Evolutionary conservation across 116 monocot genomes (phyloP), one percentile per base, ranked within the genome.

Genomic region (Cymodocea nodosa): DNA sequence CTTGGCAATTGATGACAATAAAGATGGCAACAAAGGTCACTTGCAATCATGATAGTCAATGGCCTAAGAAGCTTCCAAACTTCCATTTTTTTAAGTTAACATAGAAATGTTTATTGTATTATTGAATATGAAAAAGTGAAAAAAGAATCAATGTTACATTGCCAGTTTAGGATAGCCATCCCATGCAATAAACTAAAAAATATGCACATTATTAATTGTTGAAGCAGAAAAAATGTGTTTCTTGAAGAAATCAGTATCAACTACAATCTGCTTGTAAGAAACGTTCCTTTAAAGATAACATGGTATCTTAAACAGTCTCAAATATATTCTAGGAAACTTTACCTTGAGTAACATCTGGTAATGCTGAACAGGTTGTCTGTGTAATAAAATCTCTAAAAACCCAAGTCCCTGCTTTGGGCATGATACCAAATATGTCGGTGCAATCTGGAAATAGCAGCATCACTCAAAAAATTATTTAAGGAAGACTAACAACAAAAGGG

Each of bases 391-490:
- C 69, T 97, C 91, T 60, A 97, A 69, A 44, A 97, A 82, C 23
- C 86, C 85, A 64, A 85, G 74, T 64, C 97, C 97, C 79, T 97
- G 91, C 57, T 80, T 97, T 56, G 77, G 88, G 71, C 97, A 97
- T 51, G 91, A 87, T 68, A 76, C 87, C 51, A 91, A 78, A 80
- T 97, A 97, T 8, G 91, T 80, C 4, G 97, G 97, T 67, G 91
- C 97, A 81, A 97, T 86, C 97, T 97, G 81, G 61, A 67, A 53
- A 35, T 8, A 44, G 44, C 44, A 44, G 6, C 44, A 44, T 44
- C 44, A 44, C 6, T 8, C 3, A 8, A 8, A 44, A 44, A 44
- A 44, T 8, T 44, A 44, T 3, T 37, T 44, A 44, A 4, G 44
- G 11, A 44, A 8, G 9, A 44, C 30, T 30, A 30, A 30, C 30